phyloP scores from a whole-genome alignment of 257 asterid species.

The Hygrophila difformis region DNA sequence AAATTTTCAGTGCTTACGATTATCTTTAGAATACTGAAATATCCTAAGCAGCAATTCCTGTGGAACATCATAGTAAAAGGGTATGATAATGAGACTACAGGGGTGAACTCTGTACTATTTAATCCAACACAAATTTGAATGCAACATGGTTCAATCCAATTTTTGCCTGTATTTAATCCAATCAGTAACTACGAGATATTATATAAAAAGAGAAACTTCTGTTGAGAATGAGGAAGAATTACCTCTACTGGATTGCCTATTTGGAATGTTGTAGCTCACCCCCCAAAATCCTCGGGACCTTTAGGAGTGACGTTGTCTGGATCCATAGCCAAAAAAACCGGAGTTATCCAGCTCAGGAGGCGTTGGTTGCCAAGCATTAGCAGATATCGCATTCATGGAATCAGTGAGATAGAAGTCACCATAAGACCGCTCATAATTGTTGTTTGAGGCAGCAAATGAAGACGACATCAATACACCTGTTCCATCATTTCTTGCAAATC shows the following conservation, averaged over 20 bases:
- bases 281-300: slow-evolving; percentile 19
- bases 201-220: neutral
- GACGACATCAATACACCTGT: slow-evolving; percentile 37
- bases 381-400: slow-evolving; percentile 36
- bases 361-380: slow-evolving; percentile 31
- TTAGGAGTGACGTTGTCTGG: slow-evolving; percentile 15
- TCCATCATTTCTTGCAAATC: slow-evolving; percentile 48
- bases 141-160: neutral
- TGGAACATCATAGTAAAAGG: slow-evolving; percentile 16
- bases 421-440: slow-evolving; percentile 29
- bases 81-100: neutral
- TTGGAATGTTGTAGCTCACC: slow-evolving; percentile 26
- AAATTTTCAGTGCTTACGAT: slow-evolving; percentile 17
- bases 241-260: slow-evolving; percentile 49
- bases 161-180: neutral
- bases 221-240: no score
- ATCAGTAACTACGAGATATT: neutral
- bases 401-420: slow-evolving; percentile 32
- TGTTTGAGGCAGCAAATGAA: slow-evolving; percentile 33
- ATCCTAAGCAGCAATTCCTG: slow-evolving; percentile 87
- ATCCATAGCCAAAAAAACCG: slow-evolving; percentile 20
- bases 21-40: slow-evolving; percentile 39
- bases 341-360: slow-evolving; percentile 13
- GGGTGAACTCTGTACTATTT: neutral
- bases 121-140: neutral